A percentile compares a stretch with the other conserved stretches of the same genome.
Conservation (phyloP, 345 rosid genomes). For the Syzygium jambos region DNA sequence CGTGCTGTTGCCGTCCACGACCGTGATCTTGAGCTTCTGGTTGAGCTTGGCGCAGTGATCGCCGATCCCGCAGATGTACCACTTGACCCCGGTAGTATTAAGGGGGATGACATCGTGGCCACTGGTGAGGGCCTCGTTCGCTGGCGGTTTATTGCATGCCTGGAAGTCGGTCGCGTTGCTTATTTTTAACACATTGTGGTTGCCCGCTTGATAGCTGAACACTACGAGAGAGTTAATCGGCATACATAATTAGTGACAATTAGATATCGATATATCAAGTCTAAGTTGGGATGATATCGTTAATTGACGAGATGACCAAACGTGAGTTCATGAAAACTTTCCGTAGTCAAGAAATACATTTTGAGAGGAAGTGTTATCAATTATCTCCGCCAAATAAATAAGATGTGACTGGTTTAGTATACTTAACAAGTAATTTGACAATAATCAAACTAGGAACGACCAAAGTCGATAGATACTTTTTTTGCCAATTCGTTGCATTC, state of each 20-base stretch:
- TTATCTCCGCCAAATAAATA: neutral
- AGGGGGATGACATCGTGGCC: conserved; percentile 32
- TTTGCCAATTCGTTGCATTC: neutral
- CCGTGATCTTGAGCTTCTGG: conserved; percentile 27
- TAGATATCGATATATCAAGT: neutral
- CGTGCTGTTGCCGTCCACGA: neutral
- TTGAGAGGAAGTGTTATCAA: neutral
- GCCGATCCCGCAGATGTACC: conserved; percentile 38
- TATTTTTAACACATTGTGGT: conserved; percentile 28
- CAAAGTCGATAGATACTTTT: neutral
- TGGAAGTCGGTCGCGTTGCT: conserved; percentile 13
- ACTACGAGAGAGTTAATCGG: conserved; percentile 8
- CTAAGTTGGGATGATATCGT: neutral
- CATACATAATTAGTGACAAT: neutral
- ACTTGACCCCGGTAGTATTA: conserved; percentile 15
- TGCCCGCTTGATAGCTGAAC: conserved; percentile 10
- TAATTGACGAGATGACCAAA: neutral
- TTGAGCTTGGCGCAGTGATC: conserved; percentile 13
- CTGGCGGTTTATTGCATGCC: conserved; percentile 5
- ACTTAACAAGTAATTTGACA: neutral
- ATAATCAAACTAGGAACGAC: neutral
- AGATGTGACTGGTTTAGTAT: neutral
- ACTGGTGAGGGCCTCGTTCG: neutral
- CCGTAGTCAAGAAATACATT: neutral
- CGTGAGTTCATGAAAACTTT: neutral